Evolutionary conservation across 164 flowering plant genomes (phyloP), one percentile per base, ranked within the genome.

Genomic region (Vitis cinerea): DNA sequence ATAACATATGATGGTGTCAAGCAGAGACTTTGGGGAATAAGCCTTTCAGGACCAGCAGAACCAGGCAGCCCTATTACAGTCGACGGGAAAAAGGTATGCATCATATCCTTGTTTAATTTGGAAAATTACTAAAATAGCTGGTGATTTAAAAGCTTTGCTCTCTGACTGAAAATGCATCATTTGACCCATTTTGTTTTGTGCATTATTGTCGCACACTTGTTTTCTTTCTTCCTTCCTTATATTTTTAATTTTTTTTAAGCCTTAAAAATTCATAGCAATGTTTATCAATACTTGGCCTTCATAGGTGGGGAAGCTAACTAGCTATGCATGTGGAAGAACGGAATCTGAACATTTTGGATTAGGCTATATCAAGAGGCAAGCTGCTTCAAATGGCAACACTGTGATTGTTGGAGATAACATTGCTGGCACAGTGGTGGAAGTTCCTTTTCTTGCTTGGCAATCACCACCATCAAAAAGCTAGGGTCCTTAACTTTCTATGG

Each of bases 1-100:
- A 73, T 91, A 68, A 91, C 97, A 15, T 93, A 91, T 59, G 92
- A 89, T 77, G 98, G 98, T 65, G 78, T 91, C 65, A 93, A 93
- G 80, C 97, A 89, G 78, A 85, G 70, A 65, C 61, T 93, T 14
- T 87, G 91, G 91, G 95, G 97, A 49, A 68, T 91, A 71, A 69
- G 61, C 59, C 79, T 93, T 50, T 82, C 93, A 27, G 91, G 80
- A 50, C 80, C 85, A 60, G 92, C 79, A 56, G 89, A 89, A 75
- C 87, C 89, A 61, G 95, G 91, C 68, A 89, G 86, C 71, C 72
- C 81, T 44, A 90, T 93, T 37, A 81, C 77, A 19, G 74, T 85
- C 52, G 80, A 87, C 72, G 92, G 90, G 51, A 85, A 84, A 83
- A 93, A 87, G 95, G 97, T 91, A 67, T 4, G 3, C 2, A 9